Percentiles rank a stretch among this genome's conserved stretches.
phyloP scores from a whole-genome alignment of 208 protist species.

The Crithidia thermophila region DNA sequence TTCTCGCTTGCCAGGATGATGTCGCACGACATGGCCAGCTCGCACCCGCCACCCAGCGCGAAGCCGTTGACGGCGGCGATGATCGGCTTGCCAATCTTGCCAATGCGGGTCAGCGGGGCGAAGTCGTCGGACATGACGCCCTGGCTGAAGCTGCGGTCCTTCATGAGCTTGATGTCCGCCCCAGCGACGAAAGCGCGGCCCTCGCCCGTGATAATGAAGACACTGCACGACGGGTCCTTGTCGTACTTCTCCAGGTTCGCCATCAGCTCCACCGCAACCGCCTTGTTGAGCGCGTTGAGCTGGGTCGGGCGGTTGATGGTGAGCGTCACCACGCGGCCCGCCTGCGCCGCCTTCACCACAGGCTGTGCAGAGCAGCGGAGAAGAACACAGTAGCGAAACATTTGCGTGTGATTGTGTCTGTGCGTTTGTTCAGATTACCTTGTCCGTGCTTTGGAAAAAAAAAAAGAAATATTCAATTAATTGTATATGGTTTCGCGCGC shows the following conservation, averaged over 20 bases:
- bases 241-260: conserved; percentile 78
- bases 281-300: conserved; percentile 94
- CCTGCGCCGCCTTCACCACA: conserved; percentile 53
- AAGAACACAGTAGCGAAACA: conserved; percentile 46
- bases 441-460: no score
- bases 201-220: conserved; percentile 93
- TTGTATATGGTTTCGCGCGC: no score
- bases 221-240: conserved; percentile 73
- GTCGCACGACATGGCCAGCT: conserved; percentile 94
- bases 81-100: conserved; percentile 74
- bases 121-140: conserved; percentile 80
- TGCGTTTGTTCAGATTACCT: no score
- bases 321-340: conserved; percentile 77
- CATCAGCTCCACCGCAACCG: conserved; percentile 78
- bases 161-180: conserved; percentile 97
- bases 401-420: no score
- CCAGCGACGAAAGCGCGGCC: conserved; percentile 96
- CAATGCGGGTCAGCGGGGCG: conserved; percentile 54
- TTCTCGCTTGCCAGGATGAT: conserved; percentile 84
- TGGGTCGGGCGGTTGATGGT: conserved; percentile 94
- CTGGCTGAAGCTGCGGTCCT: conserved; percentile 69
- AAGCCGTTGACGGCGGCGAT: conserved; percentile 93
- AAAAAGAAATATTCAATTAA: no score
- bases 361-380: conserved; percentile 48
- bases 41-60: conserved; percentile 92